Evolutionary conservation across 139 green algal species (phyloP), one percentile per base, ranked within the genome.

Genomic region (Coelastrella sp.): DNA sequence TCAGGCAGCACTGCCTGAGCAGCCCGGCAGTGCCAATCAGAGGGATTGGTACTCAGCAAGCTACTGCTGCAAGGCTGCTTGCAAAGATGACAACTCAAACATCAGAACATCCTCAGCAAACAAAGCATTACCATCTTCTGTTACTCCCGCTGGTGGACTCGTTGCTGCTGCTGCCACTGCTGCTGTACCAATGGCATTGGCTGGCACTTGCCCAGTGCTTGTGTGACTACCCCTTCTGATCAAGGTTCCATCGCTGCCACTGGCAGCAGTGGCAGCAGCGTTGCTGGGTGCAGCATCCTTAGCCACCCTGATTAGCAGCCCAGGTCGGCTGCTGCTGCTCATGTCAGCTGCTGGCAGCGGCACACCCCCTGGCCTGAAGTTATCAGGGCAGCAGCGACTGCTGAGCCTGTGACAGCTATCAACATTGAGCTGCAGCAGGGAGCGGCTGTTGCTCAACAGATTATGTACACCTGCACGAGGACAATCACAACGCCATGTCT

Each of bases 321-420:
- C 71, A 7, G 65, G 82, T n/a, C 64, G 61, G 11, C 82, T 66
- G 82, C 65, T 87, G 82, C 82, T 87, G 82, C 20, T 57, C 16
- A 19, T 11, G 56, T 32, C 60, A n/a, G 59, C 32, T 58, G 22
- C 61, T 17, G 81, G 82, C 65, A 78, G 82, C 11, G n/a, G 65
- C 8, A 14, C 23, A 13, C 64, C 61, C 56, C 14, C 7, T 66
- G 22, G 20, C 47, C n/a, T 73, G 16, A 87, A 77, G 65, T 4
- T 23, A 4, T 59, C 59, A 14, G 82, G 64, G 73, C 73, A 83
- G 85, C 85, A 80, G 73, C 16, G n/a, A 58, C 17, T 54, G 57
- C 73, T 74, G 8, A 89, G 85, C 8, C 85, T 47, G 57, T 73
- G 73, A 57, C 85, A 89, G 85, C 85, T 60, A 20, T 89, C 85